phyloP scores from a whole-genome alignment of 345 rosid species.

The Syzygium oleosum region DNA sequence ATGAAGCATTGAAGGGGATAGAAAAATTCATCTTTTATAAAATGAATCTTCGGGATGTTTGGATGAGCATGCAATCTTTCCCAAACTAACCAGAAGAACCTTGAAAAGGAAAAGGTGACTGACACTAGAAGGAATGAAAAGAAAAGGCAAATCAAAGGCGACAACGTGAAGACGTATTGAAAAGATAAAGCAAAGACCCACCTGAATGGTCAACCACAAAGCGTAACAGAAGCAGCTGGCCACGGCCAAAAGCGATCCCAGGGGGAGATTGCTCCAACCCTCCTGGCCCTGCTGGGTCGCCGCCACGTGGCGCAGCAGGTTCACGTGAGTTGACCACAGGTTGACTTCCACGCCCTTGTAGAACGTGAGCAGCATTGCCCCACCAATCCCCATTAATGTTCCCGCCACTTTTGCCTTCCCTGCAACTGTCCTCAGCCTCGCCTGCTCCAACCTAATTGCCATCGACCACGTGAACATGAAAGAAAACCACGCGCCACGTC shows the following conservation, averaged over 20 bases:
- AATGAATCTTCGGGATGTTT: not conserved
- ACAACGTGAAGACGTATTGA: not conserved
- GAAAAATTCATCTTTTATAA: not conserved
- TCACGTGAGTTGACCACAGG: not conserved
- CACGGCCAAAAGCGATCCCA: conserved; percentile 14
- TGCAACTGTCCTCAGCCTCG: conserved; percentile 38
- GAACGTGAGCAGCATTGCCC: conserved; percentile 91
- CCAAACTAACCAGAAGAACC: not conserved
- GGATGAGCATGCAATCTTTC: not conserved
- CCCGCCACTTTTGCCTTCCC: conserved; percentile 70
- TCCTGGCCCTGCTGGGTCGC: not conserved
- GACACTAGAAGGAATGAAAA: not conserved
- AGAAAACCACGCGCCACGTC: not conserved
- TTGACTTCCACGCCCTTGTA: conserved; percentile 43
- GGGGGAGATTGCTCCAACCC: not conserved
- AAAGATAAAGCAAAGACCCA: conserved; percentile 9
- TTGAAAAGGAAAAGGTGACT: not conserved
- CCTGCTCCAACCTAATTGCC: conserved; percentile 52
- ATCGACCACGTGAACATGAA: not conserved
- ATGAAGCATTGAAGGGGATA: not conserved
- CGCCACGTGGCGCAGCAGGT: not conserved
- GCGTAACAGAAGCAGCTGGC: conserved; percentile 15
- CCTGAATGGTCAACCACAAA: conserved; percentile 36
- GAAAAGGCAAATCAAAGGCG: not conserved
- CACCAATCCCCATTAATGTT: conserved; percentile 58